Conservation (phyloP, 495 filamentous ascomycete species). For the Annulohypoxylon moriforme region DNA sequence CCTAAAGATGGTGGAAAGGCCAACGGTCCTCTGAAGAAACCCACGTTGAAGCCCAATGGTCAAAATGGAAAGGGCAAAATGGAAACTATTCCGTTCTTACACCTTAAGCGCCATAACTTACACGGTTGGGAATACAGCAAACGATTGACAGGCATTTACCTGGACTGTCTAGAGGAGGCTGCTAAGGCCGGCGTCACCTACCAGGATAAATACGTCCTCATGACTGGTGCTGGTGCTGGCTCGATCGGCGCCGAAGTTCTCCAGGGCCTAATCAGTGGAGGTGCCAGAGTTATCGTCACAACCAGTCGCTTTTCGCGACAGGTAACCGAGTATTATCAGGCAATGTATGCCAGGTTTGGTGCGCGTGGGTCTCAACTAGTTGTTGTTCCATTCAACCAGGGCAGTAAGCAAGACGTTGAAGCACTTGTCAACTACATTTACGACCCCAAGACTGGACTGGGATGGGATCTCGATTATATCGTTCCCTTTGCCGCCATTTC, state of each 20-base stretch:
- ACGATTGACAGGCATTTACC: slow-evolving; percentile 90
- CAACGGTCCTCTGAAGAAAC: slow-evolving; percentile 72
- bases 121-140: slow-evolving; percentile 99
- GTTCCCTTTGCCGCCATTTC: slow-evolving; percentile 98
- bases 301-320: slow-evolving; percentile 96
- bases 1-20: slow-evolving; percentile 76
- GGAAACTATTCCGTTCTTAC: slow-evolving; percentile 97
- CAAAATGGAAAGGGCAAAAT: slow-evolving; percentile 82
- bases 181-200: slow-evolving; percentile 89
- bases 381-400: slow-evolving; percentile 98
- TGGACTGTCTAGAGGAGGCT: slow-evolving; percentile 89
- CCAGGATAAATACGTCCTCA: slow-evolving; percentile 93
- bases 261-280: slow-evolving; percentile 94
- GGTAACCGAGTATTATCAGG: slow-evolving; percentile 99
- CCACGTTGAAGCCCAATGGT: slow-evolving; percentile 69
- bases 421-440: slow-evolving; percentile 95
- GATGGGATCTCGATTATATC: slow-evolving; percentile 97
- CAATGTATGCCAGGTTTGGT: slow-evolving; percentile 95
- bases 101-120: slow-evolving; percentile 92
- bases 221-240: slow-evolving; percentile 98
- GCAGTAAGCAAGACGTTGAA: slow-evolving; percentile 96
- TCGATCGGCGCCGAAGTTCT: slow-evolving; percentile 99
- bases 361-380: slow-evolving; percentile 95
- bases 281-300: slow-evolving; percentile 94
- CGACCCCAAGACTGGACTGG: slow-evolving; percentile 93